phyloP scores from a whole-genome alignment of 1,139 yeast species.

The Eremothecium sinecaudum region DNA sequence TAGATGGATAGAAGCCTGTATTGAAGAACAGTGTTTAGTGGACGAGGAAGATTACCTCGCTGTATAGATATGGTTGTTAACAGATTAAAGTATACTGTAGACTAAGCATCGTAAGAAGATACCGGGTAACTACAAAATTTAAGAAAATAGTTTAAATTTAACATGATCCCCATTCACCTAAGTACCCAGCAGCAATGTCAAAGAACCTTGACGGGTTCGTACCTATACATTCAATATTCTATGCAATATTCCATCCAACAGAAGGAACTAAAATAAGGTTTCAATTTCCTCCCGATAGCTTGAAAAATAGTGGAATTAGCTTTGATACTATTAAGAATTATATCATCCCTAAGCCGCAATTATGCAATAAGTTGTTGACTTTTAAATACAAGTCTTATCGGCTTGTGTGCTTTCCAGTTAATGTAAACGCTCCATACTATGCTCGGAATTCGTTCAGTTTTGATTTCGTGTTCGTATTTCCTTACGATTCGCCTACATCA shows the following conservation, averaged over 20 bases:
- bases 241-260: constrained; percentile 87
- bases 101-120: too few relatives aligned
- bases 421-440: constrained; percentile 63
- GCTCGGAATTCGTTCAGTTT: constrained; percentile 87
- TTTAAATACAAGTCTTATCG: constrained; percentile 62
- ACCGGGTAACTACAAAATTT: too few relatives aligned
- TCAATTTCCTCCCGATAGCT: constrained; percentile 69
- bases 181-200: constrained; percentile 6
- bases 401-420: constrained; percentile 86
- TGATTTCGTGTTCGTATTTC: constrained; percentile 87
- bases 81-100: too few relatives aligned
- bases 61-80: neutral
- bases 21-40: constrained; percentile 35
- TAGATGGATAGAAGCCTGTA: constrained; percentile 38
- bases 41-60: constrained; percentile 37
- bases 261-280: constrained; percentile 92
- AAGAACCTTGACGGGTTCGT: constrained; percentile 27
- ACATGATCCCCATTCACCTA: too few relatives aligned
- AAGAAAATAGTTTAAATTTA: too few relatives aligned
- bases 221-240: constrained; percentile 79
- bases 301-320: constrained; percentile 47
- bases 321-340: constrained; percentile 84
- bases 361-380: constrained; percentile 74
- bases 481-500: constrained; percentile 68
- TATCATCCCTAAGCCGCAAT: constrained; percentile 84